Percentiles rank a stretch among this genome's conserved stretches.
These are phyloP conservation scores for Scheffersomyces lignicola DNA, from an alignment of 1,139 yeast genomes.

Conservation along the genomic window DNA sequence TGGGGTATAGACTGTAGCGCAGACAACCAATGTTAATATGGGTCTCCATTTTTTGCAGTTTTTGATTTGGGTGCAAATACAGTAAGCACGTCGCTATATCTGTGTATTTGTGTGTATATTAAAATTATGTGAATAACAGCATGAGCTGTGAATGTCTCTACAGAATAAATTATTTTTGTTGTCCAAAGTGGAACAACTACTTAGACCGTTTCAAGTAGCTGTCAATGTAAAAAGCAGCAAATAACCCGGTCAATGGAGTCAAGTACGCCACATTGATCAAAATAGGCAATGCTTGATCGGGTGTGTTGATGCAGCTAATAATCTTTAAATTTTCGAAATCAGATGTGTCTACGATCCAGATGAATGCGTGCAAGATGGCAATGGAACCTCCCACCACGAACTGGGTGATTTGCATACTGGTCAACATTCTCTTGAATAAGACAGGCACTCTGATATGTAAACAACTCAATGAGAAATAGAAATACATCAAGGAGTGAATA, in stretches of 20 bases:
- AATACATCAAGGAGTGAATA: slow-evolving; percentile 76
- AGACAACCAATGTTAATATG: too few relatives aligned
- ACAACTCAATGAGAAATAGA: slow-evolving; percentile 66
- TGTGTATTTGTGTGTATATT: too few relatives aligned
- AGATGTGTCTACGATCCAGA: slow-evolving; percentile 55
- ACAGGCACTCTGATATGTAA: slow-evolving; percentile 61
- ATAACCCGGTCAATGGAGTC: slow-evolving; percentile 69
- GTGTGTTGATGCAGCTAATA: slow-evolving; percentile 55
- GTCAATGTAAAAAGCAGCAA: slow-evolving; percentile 69
- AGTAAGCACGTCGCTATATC: too few relatives aligned
- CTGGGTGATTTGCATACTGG: slow-evolving; percentile 71
- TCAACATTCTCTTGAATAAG: slow-evolving; percentile 57
- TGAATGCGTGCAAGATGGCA: slow-evolving; percentile 63
- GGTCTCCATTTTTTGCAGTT: too few relatives aligned
- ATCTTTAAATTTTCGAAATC: slow-evolving; percentile 25
- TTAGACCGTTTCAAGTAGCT: slow-evolving; percentile 46
- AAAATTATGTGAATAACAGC: too few relatives aligned
- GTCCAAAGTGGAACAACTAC: too few relatives aligned
- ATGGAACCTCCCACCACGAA: slow-evolving; percentile 70
- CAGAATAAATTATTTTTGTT: too few relatives aligned
- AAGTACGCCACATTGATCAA: slow-evolving; percentile 64
- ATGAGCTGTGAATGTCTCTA: too few relatives aligned
- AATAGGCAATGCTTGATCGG: slow-evolving; percentile 66
- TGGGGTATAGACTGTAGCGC: too few relatives aligned
- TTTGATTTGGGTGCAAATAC: too few relatives aligned